Percentiles rank a stretch among this genome's conserved stretches.
Evolutionary conservation across 176 grass and related monocot genomes (phyloP).

Genomic region (Themeda triandra): DNA sequence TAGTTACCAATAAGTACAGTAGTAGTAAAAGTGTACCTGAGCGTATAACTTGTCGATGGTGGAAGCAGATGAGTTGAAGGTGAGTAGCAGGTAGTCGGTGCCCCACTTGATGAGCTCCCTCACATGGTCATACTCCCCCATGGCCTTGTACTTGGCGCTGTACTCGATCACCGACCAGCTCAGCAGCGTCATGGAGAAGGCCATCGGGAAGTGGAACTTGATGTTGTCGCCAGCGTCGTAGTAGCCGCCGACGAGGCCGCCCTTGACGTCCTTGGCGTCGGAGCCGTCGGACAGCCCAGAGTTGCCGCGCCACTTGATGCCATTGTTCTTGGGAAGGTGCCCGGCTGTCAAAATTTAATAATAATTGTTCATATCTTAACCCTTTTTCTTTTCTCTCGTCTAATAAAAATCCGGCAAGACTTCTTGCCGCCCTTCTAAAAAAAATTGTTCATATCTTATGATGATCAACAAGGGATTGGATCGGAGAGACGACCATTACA

Average conservation of each 20-base stretch:
- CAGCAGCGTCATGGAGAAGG: neutral
- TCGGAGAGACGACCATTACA: neutral
- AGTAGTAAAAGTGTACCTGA: conserved; percentile 44
- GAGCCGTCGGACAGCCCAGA: conserved; percentile 72
- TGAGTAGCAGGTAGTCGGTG: neutral
- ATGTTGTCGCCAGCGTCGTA: neutral
- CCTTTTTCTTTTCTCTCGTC: too few relatives aligned
- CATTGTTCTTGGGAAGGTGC: conserved; percentile 83
- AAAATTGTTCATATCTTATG: too few relatives aligned
- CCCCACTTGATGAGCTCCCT: neutral
- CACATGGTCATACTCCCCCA: neutral
- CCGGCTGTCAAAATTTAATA: conserved; percentile 47
- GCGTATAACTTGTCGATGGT: conserved; percentile 49
- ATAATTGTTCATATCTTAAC: too few relatives aligned
- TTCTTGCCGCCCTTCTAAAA: too few relatives aligned
- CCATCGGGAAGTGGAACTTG: neutral
- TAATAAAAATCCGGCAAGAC: too few relatives aligned
- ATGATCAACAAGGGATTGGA: neutral
- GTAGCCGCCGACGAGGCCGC: neutral
- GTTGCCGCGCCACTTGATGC: conserved; percentile 70
- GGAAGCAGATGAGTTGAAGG: neutral
- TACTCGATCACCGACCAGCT: neutral
- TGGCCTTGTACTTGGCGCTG: neutral
- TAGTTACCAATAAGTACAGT: too few relatives aligned
- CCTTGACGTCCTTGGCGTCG: conserved; percentile 19